phyloP scores from a whole-genome alignment of 2,329 filamentous ascomycete genomes.

The Talaromyces pinophilus region DNA sequence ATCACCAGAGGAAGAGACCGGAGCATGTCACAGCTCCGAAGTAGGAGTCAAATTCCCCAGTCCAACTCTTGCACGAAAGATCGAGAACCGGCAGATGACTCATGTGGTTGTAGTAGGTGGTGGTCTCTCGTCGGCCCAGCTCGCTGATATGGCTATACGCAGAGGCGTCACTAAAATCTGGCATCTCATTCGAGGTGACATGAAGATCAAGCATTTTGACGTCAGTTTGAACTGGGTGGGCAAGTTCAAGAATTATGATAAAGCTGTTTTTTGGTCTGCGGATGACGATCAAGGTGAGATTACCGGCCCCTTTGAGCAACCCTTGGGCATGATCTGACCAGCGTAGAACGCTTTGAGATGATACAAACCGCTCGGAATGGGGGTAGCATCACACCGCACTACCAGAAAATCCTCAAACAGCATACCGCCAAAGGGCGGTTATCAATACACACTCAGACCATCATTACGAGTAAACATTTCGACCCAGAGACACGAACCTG shows the following conservation, averaged over 20 bases:
- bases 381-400: constrained; percentile 72
- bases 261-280: constrained; percentile 75
- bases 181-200: constrained; percentile 64
- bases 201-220: constrained; percentile 73
- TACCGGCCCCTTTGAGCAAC: too few species aligned
- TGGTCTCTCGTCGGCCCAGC: constrained; percentile 73
- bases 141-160: constrained; percentile 66
- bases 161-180: constrained; percentile 68
- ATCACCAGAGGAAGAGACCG: constrained; percentile 45
- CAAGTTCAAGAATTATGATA: constrained; percentile 76
- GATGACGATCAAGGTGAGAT: constrained; percentile 62
- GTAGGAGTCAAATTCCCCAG: constrained; percentile 60
- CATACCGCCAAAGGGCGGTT: constrained; percentile 58
- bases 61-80: constrained; percentile 53
- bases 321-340: neutral
- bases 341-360: constrained; percentile 63
- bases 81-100: constrained; percentile 54
- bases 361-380: constrained; percentile 68
- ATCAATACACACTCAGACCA: constrained; percentile 60
- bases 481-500: constrained; percentile 52
- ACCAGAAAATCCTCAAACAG: constrained; percentile 65
- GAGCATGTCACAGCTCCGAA: constrained; percentile 65
- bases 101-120: constrained; percentile 72
- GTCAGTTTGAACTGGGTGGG: constrained; percentile 76
- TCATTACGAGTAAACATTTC: constrained; percentile 56